phyloP scores from a whole-genome alignment of 352 stramenopile genomes.

The Phytopythium delawarense region DNA sequence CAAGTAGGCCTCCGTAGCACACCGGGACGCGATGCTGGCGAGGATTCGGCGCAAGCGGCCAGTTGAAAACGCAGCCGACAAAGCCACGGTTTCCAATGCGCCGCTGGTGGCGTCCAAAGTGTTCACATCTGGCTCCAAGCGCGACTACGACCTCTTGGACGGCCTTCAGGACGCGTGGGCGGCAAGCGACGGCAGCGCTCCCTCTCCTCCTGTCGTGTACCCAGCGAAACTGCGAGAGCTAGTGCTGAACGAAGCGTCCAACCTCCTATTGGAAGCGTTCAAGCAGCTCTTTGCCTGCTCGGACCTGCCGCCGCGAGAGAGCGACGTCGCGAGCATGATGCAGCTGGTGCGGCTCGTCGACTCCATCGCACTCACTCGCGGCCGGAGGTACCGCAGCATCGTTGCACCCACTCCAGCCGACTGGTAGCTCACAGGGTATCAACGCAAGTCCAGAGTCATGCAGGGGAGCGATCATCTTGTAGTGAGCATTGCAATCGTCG shows the following conservation, averaged over 20 bases:
- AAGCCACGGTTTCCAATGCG: conserved; percentile 11
- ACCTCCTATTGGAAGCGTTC: conserved; percentile 44
- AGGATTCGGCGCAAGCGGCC: conserved; percentile 25
- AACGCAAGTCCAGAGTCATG: neutral
- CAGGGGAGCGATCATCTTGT: neutral
- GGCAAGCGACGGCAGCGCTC: neutral
- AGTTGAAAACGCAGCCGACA: conserved; percentile 5
- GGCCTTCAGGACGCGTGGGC: conserved; percentile 21
- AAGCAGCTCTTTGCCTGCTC: conserved; percentile 40
- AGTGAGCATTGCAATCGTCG: neutral
- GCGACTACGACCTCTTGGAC: conserved; percentile 15
- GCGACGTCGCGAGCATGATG: conserved; percentile 34
- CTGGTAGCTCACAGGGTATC: neutral
- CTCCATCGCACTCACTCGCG: conserved; percentile 27
- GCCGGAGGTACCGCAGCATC: conserved; percentile 27
- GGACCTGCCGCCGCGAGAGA: conserved; percentile 16
- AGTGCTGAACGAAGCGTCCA: conserved; percentile 52
- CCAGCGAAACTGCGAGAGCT: conserved; percentile 31
- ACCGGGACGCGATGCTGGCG: conserved; percentile 42
- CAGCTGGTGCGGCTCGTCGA: conserved; percentile 43
- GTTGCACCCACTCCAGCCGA: conserved; percentile 5
- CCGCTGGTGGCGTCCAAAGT: conserved; percentile 2
- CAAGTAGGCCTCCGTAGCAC: conserved; percentile 21
- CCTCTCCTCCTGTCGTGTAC: conserved; percentile 15
- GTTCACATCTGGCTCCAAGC: neutral